Percentiles rank a stretch among this genome's conserved stretches.
Conservation (phyloP, 768 basidiomycete genomes). For the Sporobolomyces phaffii region DNA sequence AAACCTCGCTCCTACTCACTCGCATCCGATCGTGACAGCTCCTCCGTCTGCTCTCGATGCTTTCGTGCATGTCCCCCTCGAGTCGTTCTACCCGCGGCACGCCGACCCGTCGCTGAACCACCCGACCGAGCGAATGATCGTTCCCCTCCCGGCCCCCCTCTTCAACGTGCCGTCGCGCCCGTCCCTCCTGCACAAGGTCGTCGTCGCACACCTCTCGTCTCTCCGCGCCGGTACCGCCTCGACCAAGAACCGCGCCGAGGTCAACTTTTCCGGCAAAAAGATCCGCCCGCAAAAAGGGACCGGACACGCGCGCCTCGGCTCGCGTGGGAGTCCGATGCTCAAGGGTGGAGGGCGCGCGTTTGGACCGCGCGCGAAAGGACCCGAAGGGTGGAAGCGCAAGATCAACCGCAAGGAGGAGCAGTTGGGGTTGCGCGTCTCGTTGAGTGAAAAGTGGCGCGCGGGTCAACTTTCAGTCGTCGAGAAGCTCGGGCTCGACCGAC, state of each 20-base stretch:
- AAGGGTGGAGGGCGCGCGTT: constrained; percentile 88
- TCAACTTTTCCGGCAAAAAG: constrained; percentile 81
- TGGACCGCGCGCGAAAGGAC: constrained; percentile 65
- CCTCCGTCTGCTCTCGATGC: constrained; percentile 11
- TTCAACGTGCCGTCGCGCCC: constrained; percentile 82
- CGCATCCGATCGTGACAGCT: background rate
- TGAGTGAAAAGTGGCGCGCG: constrained; percentile 75
- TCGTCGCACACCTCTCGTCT: constrained; percentile 76
- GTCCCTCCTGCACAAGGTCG: constrained; percentile 88
- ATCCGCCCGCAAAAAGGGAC: constrained; percentile 86
- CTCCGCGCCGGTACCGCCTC: constrained; percentile 85
- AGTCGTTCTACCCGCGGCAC: constrained; percentile 30
- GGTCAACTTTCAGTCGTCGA: constrained; percentile 68
- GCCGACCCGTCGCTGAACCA: constrained; percentile 1
- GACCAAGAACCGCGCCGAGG: constrained; percentile 87
- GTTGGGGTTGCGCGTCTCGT: constrained; percentile 85
- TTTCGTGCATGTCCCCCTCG: constrained; percentile 40
- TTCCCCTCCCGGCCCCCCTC: constrained; percentile 53
- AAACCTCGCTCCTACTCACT: background rate
- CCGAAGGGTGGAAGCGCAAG: constrained; percentile 79
- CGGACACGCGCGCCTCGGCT: constrained; percentile 82
- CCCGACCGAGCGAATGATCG: constrained; percentile 31
- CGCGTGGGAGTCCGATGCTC: constrained; percentile 76
- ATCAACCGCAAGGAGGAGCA: constrained; percentile 86
- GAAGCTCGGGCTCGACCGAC: constrained; percentile 63